A percentile compares a stretch with the other conserved stretches of the same genome.
phyloP scores from a whole-genome alignment of 1,139 yeast species.

The Nadsonia commutata region DNA sequence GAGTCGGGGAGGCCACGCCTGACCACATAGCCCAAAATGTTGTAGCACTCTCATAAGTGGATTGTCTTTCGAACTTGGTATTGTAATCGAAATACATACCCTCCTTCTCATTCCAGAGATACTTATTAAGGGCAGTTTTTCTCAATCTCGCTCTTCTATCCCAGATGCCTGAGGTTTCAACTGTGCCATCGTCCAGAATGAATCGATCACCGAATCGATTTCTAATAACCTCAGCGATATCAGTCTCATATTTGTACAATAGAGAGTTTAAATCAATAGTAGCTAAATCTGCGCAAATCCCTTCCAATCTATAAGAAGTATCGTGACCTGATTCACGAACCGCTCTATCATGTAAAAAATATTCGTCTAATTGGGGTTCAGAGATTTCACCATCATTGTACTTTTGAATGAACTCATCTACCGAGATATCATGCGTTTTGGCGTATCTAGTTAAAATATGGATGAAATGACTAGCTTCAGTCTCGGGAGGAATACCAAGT shows the following conservation, averaged over 20 bases:
- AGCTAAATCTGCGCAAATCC: slow-evolving; percentile 76
- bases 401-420: slow-evolving; percentile 54
- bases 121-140: slow-evolving; percentile 43
- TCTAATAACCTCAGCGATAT: slow-evolving; percentile 55
- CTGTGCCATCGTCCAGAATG: slow-evolving; percentile 24
- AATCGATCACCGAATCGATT: slow-evolving; percentile 41
- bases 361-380: slow-evolving; percentile 76
- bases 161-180: slow-evolving; percentile 50
- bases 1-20: slow-evolving; percentile 54
- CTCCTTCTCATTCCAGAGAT: slow-evolving; percentile 72
- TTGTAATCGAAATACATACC: slow-evolving; percentile 81
- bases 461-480: slow-evolving; percentile 81
- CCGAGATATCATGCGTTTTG: slow-evolving; percentile 41
- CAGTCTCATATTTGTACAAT: slow-evolving; percentile 79
- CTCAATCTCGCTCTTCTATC: slow-evolving; percentile 38
- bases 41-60: slow-evolving; percentile 74
- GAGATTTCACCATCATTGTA: slow-evolving; percentile 53
- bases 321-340: slow-evolving; percentile 97
- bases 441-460: slow-evolving; percentile 58
- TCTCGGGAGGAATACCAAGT: slow-evolving; percentile 87
- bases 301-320: slow-evolving; percentile 81
- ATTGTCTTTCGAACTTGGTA: slow-evolving; percentile 39
- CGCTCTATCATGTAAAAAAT: slow-evolving; percentile 85
- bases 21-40: slow-evolving; percentile 92
- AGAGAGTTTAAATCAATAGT: slow-evolving; percentile 82